These are phyloP conservation scores for Byssochlamys sp. DNA, from an alignment of 2,329 filamentous ascomycete genomes.

Conservation along the genomic window DNA sequence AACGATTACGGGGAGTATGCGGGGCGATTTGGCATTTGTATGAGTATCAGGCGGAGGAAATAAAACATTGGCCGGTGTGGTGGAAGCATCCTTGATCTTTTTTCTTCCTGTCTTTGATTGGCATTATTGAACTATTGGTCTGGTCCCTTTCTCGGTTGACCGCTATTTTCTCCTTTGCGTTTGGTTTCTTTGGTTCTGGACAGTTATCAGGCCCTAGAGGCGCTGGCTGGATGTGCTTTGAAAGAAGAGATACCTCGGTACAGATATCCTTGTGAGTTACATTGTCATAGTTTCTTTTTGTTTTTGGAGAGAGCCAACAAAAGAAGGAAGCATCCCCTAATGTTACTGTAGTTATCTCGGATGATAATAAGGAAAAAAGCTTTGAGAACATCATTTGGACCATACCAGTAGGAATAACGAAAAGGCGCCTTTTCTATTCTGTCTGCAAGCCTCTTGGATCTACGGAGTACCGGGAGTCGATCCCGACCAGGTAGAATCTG, in stretches of 20 bases:
- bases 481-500: not conserved
- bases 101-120: not conserved
- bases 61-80: not conserved
- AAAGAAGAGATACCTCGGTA: not conserved
- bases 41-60: slow-evolving; percentile 3
- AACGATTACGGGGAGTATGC: slow-evolving; percentile 15
- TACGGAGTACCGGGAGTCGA: not conserved
- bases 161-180: not conserved
- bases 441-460: not conserved
- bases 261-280: not conserved
- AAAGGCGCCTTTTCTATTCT: no score
- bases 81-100: not conserved
- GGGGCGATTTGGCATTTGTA: slow-evolving; percentile 22
- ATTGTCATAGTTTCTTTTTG: not conserved
- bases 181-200: not conserved
- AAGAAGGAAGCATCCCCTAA: not conserved
- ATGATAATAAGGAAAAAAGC: not conserved
- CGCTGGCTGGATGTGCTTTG: not conserved
- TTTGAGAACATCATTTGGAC: not conserved
- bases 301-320: not conserved
- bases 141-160: not conserved
- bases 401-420: not conserved
- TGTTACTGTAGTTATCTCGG: not conserved
- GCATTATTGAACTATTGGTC: not conserved
- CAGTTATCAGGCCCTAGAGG: not conserved